Conservation (phyloP, 2,329 filamentous ascomycete species). For the Madurella mycetomatis region DNA sequence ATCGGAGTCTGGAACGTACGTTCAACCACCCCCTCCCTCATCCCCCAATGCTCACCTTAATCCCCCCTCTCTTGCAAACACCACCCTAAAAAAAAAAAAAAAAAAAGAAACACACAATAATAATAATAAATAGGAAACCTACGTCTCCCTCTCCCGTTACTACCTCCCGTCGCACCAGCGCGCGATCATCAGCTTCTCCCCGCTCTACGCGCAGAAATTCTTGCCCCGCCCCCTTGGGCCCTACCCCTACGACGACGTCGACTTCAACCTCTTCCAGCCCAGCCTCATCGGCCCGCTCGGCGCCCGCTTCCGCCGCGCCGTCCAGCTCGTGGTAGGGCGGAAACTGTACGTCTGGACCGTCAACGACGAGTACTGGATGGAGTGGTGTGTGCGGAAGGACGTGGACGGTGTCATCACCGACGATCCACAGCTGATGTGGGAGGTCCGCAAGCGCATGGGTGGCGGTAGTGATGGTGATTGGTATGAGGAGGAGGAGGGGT, state of each 20-base stretch:
- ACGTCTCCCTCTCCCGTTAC: constrained; percentile 58
- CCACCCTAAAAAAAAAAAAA: not conserved
- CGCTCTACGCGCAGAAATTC: constrained; percentile 66
- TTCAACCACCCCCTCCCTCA: not conserved
- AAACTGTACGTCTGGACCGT: constrained; percentile 81
- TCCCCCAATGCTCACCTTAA: not conserved
- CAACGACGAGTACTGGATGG: constrained; percentile 74
- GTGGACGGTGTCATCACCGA: constrained; percentile 86
- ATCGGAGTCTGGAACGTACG: constrained; percentile 77
- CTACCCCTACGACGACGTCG: constrained; percentile 61
- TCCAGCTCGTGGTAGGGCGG: constrained; percentile 46
- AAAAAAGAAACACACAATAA: no score
- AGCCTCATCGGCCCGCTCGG: constrained; percentile 66
- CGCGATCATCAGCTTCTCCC: constrained; percentile 64
- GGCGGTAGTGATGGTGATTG: not conserved
- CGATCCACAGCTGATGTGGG: constrained; percentile 64
- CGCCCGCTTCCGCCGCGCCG: constrained; percentile 58
- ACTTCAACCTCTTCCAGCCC: constrained; percentile 73
- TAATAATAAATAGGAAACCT: constrained; percentile 62
- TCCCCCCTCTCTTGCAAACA: not conserved
- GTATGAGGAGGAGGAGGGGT: not conserved
- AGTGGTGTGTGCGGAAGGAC: constrained; percentile 63
- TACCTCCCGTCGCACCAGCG: constrained; percentile 61
- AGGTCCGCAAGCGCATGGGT: constrained; percentile 46
- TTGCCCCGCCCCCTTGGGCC: constrained; percentile 35